Evolutionary conservation across 331 rosid species (phyloP).

Genomic region (Phaseolus coccineus): DNA sequence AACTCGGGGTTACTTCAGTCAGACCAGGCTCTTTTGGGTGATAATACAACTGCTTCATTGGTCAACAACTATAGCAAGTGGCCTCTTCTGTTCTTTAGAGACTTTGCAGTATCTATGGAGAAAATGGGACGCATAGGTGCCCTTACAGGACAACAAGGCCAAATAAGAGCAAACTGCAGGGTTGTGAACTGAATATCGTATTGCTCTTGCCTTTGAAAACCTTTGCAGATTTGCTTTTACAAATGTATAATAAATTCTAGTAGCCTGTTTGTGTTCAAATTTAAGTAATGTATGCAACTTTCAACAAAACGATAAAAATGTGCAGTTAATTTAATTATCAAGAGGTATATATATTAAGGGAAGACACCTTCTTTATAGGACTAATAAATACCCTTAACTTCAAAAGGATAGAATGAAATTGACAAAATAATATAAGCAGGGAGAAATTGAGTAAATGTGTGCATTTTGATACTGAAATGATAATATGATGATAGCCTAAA

Average conservation of each 20-base stretch:
- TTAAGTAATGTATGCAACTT: neutral
- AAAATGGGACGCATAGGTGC: conserved; percentile 78
- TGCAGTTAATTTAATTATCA: too few species aligned
- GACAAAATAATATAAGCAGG: too few species aligned
- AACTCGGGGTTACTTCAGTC: conserved; percentile 75
- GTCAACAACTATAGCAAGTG: conserved; percentile 64
- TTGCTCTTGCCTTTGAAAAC: neutral
- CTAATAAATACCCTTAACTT: too few species aligned
- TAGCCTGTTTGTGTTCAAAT: neutral
- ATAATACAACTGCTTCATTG: conserved; percentile 63
- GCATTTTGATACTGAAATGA: too few species aligned
- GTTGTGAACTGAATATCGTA: conserved; percentile 48
- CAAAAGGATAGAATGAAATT: too few species aligned
- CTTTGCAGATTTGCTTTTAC: neutral
- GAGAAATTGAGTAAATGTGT: too few species aligned
- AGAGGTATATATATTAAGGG: too few species aligned
- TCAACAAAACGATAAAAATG: too few species aligned
- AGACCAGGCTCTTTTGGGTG: conserved; percentile 76
- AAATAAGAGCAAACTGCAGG: conserved; percentile 80
- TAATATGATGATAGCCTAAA: too few species aligned
- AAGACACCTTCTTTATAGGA: too few species aligned
- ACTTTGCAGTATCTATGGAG: conserved; percentile 73
- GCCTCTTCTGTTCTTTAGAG: conserved; percentile 62
- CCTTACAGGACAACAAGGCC: conserved; percentile 73
- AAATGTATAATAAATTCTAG: conserved; percentile 3